These are phyloP conservation scores for Sanghuangporus weigelae DNA, from an alignment of 1,284 basidiomycete genomes.

Conservation along the genomic window DNA sequence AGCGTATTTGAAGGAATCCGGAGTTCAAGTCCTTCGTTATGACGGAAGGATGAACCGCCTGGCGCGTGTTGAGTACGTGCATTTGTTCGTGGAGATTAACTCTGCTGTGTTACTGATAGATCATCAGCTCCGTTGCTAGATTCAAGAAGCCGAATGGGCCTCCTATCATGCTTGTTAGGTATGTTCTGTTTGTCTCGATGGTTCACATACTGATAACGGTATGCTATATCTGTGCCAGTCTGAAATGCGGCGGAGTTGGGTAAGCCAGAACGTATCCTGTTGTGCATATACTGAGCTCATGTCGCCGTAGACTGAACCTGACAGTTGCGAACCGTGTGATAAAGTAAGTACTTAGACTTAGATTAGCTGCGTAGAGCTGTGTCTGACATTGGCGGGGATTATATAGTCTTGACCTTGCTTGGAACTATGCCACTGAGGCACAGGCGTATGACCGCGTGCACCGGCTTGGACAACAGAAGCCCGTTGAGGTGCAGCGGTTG, in stretches of 20 bases:
- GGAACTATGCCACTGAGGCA: slow-evolving; percentile 63
- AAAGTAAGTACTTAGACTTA: slow-evolving; percentile 38
- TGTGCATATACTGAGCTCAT: not conserved
- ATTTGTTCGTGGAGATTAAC: not conserved
- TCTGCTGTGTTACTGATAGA: not conserved
- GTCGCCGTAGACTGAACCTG: slow-evolving; percentile 41
- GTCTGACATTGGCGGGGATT: not conserved
- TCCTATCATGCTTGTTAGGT: slow-evolving; percentile 61
- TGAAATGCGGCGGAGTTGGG: slow-evolving; percentile 65
- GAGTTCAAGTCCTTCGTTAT: slow-evolving; percentile 54
- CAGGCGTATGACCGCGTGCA: slow-evolving; percentile 67
- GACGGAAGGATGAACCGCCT: slow-evolving; percentile 58
- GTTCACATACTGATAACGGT: not conserved
- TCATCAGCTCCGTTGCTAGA: slow-evolving; percentile 30
- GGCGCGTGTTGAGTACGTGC: slow-evolving; percentile 36
- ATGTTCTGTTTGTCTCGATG: not conserved
- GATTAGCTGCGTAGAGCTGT: not conserved
- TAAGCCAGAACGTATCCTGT: slow-evolving; percentile 20
- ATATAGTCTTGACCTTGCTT: slow-evolving; percentile 60
- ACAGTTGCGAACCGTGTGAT: slow-evolving; percentile 62
- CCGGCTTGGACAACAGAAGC: slow-evolving; percentile 65
- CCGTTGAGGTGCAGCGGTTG: slow-evolving; percentile 63
- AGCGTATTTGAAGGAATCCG: slow-evolving; percentile 48
- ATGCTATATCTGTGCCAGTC: slow-evolving; percentile 32
- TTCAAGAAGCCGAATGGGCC: slow-evolving; percentile 53